Evolutionary conservation across 495 filamentous ascomycete genomes (phyloP).

Genomic region (Hyaloscypha variabilis): DNA sequence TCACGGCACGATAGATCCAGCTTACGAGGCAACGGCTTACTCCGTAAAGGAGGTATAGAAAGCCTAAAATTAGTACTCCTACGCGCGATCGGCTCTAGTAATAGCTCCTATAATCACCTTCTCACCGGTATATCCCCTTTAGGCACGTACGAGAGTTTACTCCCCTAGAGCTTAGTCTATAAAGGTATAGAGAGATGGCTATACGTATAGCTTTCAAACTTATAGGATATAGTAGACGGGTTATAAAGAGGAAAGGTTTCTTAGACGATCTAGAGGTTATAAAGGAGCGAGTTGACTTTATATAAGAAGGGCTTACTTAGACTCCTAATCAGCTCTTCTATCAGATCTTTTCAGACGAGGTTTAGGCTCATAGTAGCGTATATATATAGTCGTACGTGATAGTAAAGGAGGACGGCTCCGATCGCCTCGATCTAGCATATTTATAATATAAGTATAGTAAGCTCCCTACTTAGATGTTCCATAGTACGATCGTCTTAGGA

Average conservation of each 20-base stretch:
- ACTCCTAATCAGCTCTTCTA: conserved; percentile 22
- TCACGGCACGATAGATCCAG: background rate
- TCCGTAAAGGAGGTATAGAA: background rate
- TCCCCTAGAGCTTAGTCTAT: background rate
- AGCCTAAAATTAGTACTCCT: background rate
- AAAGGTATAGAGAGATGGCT: background rate
- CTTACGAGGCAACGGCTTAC: background rate
- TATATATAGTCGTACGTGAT: conserved; percentile 5
- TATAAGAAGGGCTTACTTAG: conserved; percentile 18
- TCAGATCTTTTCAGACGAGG: conserved; percentile 35
- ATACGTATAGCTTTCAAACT: conserved; percentile 1
- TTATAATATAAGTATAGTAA: conserved; percentile 20
- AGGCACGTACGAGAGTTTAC: background rate
- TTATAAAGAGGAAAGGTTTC: background rate
- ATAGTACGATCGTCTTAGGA: conserved; percentile 28
- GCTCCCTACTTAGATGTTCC: conserved; percentile 37
- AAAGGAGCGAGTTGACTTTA: conserved; percentile 21
- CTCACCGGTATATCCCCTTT: background rate
- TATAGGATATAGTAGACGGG: background rate
- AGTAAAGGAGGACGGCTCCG: conserved; percentile 4
- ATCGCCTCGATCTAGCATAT: background rate
- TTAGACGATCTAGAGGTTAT: conserved; percentile 5
- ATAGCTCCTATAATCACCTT: background rate
- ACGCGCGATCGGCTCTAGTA: background rate
- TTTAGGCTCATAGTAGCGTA: conserved; percentile 24